A percentile compares a stretch with the other conserved stretches of the same genome.
phyloP scores from a whole-genome alignment of 2,329 filamentous ascomycete genomes.

The Ceratocystis papillata region DNA sequence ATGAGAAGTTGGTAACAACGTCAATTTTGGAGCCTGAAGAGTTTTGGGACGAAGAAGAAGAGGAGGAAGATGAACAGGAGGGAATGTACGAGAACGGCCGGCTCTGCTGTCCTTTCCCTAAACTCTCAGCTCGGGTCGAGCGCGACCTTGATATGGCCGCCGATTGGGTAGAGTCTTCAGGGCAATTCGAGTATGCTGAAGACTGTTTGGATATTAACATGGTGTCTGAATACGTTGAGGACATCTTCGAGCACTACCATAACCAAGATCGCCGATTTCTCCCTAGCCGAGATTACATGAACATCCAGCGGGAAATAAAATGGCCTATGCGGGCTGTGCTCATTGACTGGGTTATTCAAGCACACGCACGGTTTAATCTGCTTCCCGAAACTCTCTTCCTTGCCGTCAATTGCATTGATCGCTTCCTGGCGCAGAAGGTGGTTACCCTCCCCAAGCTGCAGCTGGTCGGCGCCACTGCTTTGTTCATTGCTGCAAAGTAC shows the following conservation, averaged over 20 bases:
- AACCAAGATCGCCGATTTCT: conserved; percentile 44
- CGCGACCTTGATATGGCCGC: conserved; percentile 61
- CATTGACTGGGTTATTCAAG: conserved; percentile 97
- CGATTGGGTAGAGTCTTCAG: conserved; percentile 55
- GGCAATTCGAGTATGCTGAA: conserved; percentile 61
- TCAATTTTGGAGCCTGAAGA: conserved; percentile 48
- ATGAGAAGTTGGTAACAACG: conserved; percentile 14
- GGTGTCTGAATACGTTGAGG: conserved; percentile 92
- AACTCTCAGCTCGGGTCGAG: conserved; percentile 55
- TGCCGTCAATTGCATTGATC: conserved; percentile 92
- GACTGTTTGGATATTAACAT: conserved; percentile 97
- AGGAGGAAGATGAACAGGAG: conserved; percentile 45
- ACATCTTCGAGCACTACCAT: conserved; percentile 58
- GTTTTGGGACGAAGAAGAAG: conserved; percentile 71
- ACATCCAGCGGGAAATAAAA: conserved; percentile 89
- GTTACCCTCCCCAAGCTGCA: conserved; percentile 92
- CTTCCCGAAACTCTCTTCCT: conserved; percentile 92
- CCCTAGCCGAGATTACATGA: conserved; percentile 91
- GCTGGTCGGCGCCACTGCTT: conserved; percentile 87
- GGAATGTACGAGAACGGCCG: conserved; percentile 52
- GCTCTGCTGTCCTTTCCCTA: conserved; percentile 57
- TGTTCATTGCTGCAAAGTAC: conserved; percentile 94
- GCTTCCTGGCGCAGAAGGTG: conserved; percentile 87
- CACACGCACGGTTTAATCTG: conserved; percentile 81
- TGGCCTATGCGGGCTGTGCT: conserved; percentile 98